Conservation (phyloP, 371 early-diverging fungal species). For the Mucor racemosus region DNA sequence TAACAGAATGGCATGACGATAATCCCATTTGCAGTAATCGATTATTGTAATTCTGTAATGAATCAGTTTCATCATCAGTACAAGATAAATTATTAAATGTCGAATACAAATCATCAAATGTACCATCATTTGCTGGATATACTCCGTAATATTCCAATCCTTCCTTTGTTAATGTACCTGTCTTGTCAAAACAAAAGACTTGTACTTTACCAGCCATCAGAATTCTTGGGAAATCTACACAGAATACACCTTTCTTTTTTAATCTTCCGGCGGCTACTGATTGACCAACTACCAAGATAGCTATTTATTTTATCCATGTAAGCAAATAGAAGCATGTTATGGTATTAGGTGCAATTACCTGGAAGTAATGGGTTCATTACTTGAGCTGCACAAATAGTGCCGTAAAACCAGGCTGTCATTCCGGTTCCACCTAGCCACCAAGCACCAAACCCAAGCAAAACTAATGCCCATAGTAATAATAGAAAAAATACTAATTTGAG, state of each 20-base stretch:
- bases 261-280: slow-evolving; percentile 75
- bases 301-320: slow-evolving; percentile 29
- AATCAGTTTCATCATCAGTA: not conserved
- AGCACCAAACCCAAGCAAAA: slow-evolving; percentile 58
- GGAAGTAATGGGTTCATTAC: slow-evolving; percentile 68
- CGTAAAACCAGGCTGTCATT: slow-evolving; percentile 65
- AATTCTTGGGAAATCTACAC: slow-evolving; percentile 81
- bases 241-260: slow-evolving; percentile 62
- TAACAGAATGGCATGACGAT: slow-evolving; percentile 77
- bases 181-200: slow-evolving; percentile 82
- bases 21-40: slow-evolving; percentile 57
- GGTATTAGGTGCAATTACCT: slow-evolving; percentile 18
- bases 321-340: not conserved
- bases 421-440: slow-evolving; percentile 60
- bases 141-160: slow-evolving; percentile 59
- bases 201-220: slow-evolving; percentile 87
- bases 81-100: not conserved
- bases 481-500: slow-evolving; percentile 69
- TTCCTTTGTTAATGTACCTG: slow-evolving; percentile 67
- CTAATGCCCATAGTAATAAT: slow-evolving; percentile 63
- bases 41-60: slow-evolving; percentile 10
- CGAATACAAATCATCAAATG: not conserved
- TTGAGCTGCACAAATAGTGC: slow-evolving; percentile 70
- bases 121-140: slow-evolving; percentile 9
- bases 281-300: slow-evolving; percentile 85